Evolutionary conservation across 1,284 basidiomycete genomes (phyloP), one percentile per base, ranked within the genome.

Genomic region (Porodaedalea pini): DNA sequence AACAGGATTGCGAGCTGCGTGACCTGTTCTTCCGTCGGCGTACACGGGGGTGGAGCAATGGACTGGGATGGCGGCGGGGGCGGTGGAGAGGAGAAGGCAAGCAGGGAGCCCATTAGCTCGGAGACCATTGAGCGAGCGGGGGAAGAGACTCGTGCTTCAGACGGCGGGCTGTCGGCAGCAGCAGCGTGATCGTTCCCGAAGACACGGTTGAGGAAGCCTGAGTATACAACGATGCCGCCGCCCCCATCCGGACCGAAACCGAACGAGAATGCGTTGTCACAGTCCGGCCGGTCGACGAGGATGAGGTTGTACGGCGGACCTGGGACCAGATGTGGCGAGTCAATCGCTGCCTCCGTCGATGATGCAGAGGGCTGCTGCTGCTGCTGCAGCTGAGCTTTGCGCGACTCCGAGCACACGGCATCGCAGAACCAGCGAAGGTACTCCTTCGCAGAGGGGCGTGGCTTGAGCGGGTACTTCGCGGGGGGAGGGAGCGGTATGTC

Each of bases 191-290:
- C 68, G 58, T 78, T 78, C 43, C 79, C 69, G 43, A 94, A 74
- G 44, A 94, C 85, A 47, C 91, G 83, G 66, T 94, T 88, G 47
- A 95, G 68, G 70, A 94, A 90, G 6, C 92, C 93, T 4, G 89
- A 90, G 69, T 91, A 94, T 2, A 96, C 83, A 51, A 96, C 93
- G 57, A 96, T 82, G 1, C 93, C 93, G 53, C 91, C 92, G 0
- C 88, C 91, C 25, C 92, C 91, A 65, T 92, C 82, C 1, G 90
- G 88, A 11, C 93, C 93, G 64, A 95, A 95, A 1, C 93, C 92
- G 67, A 93, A 94, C 1, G 89, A 92, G 67, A 96, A 94, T 1
- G 93, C 93, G 66, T 94, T 96, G 15, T 79, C 79, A 27, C 83
- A 76, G 51, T 88, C 84, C 0, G 90, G 85, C 57, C 85, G 83